Evolutionary conservation across 1,284 basidiomycete species (phyloP).

Genomic region (Leccinum insolens): DNA sequence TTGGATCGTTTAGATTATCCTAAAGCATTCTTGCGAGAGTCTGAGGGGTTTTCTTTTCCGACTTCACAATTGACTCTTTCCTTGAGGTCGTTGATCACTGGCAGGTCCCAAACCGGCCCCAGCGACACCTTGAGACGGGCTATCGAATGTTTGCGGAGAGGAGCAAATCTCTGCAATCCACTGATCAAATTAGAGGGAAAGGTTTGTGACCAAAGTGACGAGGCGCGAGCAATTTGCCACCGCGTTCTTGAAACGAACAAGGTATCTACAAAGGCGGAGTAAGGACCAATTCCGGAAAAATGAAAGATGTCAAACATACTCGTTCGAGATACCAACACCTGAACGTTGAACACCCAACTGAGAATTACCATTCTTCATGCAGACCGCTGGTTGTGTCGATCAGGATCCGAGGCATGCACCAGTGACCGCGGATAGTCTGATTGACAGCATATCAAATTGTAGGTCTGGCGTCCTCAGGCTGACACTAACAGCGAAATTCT

Average conservation of each 20-base stretch:
- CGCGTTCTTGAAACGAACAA: conserved; percentile 64
- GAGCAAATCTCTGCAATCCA: conserved; percentile 48
- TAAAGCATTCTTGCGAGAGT: conserved; percentile 11
- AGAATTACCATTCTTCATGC: conserved; percentile 6
- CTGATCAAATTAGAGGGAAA: conserved; percentile 46
- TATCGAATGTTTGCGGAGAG: conserved; percentile 40
- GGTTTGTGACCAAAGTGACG: conserved; percentile 40
- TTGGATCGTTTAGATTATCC: conserved; percentile 10
- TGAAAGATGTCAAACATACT: conserved; percentile 42
- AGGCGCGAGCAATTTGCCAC: conserved; percentile 51
- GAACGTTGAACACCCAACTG: conserved; percentile 35
- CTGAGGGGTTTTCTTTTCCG: conserved; percentile 32
- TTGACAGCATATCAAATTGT: too few species aligned
- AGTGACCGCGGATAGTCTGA: too few species aligned
- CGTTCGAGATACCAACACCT: conserved; percentile 53
- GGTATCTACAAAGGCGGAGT: conserved; percentile 41
- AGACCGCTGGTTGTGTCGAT: too few species aligned
- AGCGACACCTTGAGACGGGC: conserved; percentile 35
- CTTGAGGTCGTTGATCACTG: conserved; percentile 40
- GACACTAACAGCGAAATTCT: too few species aligned
- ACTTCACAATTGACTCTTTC: conserved; percentile 38
- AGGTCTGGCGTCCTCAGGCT: too few species aligned
- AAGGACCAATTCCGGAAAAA: neutral
- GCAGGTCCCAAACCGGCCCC: conserved; percentile 35
- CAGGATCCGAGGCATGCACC: too few species aligned